Evolutionary conservation across 306 rosid species (phyloP), one percentile per base, ranked within the genome.

Genomic region (Pachyrhizus erosus): DNA sequence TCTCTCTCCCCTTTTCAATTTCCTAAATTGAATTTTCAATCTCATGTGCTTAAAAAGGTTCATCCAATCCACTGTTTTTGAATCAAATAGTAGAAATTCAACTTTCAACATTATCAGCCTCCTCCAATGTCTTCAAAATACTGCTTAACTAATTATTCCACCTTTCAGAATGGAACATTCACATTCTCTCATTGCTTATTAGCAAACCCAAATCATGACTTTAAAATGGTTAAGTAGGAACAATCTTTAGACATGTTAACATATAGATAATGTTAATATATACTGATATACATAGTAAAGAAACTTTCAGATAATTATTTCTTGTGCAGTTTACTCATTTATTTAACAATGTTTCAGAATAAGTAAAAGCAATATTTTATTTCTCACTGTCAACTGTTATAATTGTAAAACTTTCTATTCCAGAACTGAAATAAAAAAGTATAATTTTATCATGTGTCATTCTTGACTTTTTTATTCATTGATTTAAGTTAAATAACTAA

Each of bases 1-100:
- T 55, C 43, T 26, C 18, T 27, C 42, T 13, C 72, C 45, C 68
- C 17, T 15, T 13, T 43, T 54, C n/a, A 48, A 57, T 65, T 54
- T 75, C 68, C 37, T 78, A 66, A 61, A 76, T 74, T 31, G 71
- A 49, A 61, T 43, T 61, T 9, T 34, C 68, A 82, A n/a, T 49
- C 61, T 18, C 26, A 8, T 52, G 14, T 46, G 70, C 34, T 73
- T 11, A n/a, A 54, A 67, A 54, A 67, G 46, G 69, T 42, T 15
- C 52, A 33, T 43, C 26, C 23, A 68, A 11, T 46, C 37, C 6
- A 6, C 49, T 33, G 1, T 43, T 40, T 67, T 70, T 64, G 45
- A 76, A 57, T 55, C 5, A 20, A 62, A 43, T 17, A 20, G 42
- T 55, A 18, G 14, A 17, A 45, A 43, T 78, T 20, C 48, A 49